Evolutionary conservation across 164 flowering plant species (phyloP).

Genomic region (Platanus orientalis): DNA sequence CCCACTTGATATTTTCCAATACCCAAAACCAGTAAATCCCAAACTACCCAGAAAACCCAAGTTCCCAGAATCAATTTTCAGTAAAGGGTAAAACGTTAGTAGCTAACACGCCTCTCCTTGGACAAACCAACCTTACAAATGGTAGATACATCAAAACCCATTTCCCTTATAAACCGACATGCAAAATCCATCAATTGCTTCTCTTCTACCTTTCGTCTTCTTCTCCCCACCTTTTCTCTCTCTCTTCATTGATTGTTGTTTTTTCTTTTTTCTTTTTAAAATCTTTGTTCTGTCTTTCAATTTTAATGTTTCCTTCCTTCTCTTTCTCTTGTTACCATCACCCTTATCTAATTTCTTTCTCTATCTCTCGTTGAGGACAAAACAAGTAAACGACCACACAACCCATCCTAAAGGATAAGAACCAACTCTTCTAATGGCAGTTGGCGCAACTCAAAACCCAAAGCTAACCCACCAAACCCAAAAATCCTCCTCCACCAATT

Average conservation of each 20-base stretch:
- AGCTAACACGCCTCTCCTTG: no score
- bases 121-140: no score
- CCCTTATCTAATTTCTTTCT: conserved; percentile 16
- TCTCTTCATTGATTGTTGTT: no score
- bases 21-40: conserved; percentile 11
- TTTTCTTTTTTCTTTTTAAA: no score
- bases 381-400: neutral
- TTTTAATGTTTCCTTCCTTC: neutral
- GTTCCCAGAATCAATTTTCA: neutral
- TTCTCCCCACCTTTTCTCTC: no score
- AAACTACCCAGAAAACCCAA: neutral
- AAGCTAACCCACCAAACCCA: conserved; percentile 43
- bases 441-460: conserved; percentile 45
- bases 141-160: no score
- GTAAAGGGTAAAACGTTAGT: no score
- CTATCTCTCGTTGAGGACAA: neutral
- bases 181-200: no score
- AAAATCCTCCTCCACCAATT: conserved; percentile 34
- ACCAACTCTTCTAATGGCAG: conserved; percentile 26
- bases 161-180: no score
- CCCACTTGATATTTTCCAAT: conserved; percentile 55
- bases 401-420: conserved; percentile 14
- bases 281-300: no score
- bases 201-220: no score
- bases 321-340: conserved; percentile 31